A percentile compares a stretch with the other conserved stretches of the same genome.
phyloP scores from a whole-genome alignment of 106 monocot genomes.

The Ottelia alismoides region DNA sequence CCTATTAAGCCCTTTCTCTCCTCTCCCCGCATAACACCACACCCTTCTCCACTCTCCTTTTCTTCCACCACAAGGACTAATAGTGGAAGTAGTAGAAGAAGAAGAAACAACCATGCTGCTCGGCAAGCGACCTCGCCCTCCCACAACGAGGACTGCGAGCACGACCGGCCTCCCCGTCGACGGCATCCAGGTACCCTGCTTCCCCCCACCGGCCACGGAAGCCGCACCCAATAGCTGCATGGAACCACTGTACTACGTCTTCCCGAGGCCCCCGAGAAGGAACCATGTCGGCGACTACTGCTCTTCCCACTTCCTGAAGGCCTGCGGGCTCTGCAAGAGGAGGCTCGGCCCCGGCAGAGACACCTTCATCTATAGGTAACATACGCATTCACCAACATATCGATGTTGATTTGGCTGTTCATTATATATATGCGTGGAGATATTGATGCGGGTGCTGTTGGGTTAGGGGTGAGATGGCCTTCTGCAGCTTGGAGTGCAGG shows the following conservation, averaged over 20 bases:
- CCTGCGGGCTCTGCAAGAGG: slow-evolving; percentile 38
- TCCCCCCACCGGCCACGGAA: neutral
- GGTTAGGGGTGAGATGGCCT: too few species aligned
- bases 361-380: slow-evolving; percentile 53
- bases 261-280: neutral
- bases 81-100: too few species aligned
- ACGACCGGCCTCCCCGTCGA: slow-evolving; percentile 18
- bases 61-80: too few species aligned
- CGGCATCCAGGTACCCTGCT: too few species aligned
- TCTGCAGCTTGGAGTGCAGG: too few species aligned
- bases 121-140: slow-evolving; percentile 35
- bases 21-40: too few species aligned
- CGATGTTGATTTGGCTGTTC: too few species aligned
- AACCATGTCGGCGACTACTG: neutral
- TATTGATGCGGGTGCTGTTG: too few species aligned
- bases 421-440: too few species aligned
- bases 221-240: neutral
- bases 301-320: slow-evolving; percentile 19
- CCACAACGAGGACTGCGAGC: slow-evolving; percentile 42
- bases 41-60: too few species aligned
- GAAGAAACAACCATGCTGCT: slow-evolving; percentile 26
- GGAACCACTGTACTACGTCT: neutral
- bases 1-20: too few species aligned
- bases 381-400: too few species aligned
- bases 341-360: slow-evolving; percentile 27